Conservation (phyloP, 768 basidiomycete species). For the Lyophyllum decastes region DNA sequence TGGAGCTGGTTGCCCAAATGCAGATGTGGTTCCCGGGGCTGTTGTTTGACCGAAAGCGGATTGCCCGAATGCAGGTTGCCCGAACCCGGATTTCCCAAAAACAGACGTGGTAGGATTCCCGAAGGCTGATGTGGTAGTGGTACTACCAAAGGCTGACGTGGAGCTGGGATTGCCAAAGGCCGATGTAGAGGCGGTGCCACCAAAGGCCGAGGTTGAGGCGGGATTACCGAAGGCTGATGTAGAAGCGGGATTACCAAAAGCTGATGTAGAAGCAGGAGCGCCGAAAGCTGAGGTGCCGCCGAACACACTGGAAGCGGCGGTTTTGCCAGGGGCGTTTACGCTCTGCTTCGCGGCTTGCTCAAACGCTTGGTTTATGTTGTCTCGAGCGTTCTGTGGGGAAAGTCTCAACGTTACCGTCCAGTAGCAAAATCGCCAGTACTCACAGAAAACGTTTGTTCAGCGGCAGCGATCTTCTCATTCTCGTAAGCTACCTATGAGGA, state of each 20-base stretch:
- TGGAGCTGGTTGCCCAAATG: slow-evolving; percentile 26
- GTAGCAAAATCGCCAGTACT: not conserved
- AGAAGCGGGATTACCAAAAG: slow-evolving; percentile 29
- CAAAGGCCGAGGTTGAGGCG: slow-evolving; percentile 29
- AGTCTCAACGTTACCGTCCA: not conserved
- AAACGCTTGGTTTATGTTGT: slow-evolving; percentile 49
- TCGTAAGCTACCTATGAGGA: slow-evolving; percentile 58
- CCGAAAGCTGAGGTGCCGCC: slow-evolving; percentile 31
- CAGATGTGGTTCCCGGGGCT: slow-evolving; percentile 21
- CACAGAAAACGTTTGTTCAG: slow-evolving; percentile 49
- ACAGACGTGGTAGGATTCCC: slow-evolving; percentile 26
- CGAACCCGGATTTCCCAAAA: slow-evolving; percentile 38
- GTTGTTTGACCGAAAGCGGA: slow-evolving; percentile 16
- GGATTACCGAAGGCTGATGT: slow-evolving; percentile 30
- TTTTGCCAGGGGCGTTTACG: slow-evolving; percentile 21
- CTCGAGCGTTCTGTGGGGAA: slow-evolving; percentile 41
- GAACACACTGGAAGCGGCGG: slow-evolving; percentile 21
- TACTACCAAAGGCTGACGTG: slow-evolving; percentile 25
- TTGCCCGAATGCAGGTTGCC: slow-evolving; percentile 34
- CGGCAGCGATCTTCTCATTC: slow-evolving; percentile 49
- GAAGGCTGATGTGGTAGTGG: slow-evolving; percentile 25
- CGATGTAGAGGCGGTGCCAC: slow-evolving; percentile 21
- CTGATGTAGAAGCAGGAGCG: slow-evolving; percentile 17
- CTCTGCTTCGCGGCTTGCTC: slow-evolving; percentile 54
- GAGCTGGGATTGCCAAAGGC: slow-evolving; percentile 27